Base-by-base conservation (phyloP, 2,329 filamentous ascomycete species). In the Epichloe typhina region DNA sequence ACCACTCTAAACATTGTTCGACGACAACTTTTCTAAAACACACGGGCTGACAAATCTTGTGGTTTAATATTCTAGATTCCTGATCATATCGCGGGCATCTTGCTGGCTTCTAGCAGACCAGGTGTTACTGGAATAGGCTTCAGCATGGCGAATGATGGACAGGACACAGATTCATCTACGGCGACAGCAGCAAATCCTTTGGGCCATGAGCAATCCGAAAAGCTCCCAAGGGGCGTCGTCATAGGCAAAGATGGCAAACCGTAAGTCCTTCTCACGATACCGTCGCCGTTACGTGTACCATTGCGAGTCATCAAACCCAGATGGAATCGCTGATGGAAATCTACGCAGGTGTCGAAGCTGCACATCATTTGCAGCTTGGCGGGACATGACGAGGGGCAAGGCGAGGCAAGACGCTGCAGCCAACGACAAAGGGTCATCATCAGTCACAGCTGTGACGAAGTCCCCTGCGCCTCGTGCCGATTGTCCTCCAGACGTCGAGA, bases 401-500 rank as follows among this genome's bases (percentile, higher is more conserved):
- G 49, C 50, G 23, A 57, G 53, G 43, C 56, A 56, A n/a, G 54
- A 55, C 35, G 39, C 36, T 13, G 42, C 26, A 19, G 42, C 44
- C 17, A 42, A 23, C 15, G n/a, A 55, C 64, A 37, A 52, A 59
- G 41, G 7, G 6, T 51, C 60, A 15, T 51, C 60, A 15, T 41
- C 21, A 2, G 40, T 31, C 4, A 52, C 65, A 15, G 56, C 68
- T 4, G 58, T 64, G 23, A 52, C 70, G 13, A 61, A 68, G 5
- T 50, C 69, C 7, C 52, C 71, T 4, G 56, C 67, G 37, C 63
- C 70, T 13, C 72, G 75, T 7, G 55, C 72, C 52, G 86, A 95
- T 67, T 97, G 91, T 64, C 93, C 93, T 0, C 85, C 93, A 1
- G 90, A 97, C 64, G 88, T 96, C 56, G 88, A 95, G 63, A 70